phyloP scores from a whole-genome alignment of 352 stramenopile species.

The Pseudoperonospora humuli region DNA sequence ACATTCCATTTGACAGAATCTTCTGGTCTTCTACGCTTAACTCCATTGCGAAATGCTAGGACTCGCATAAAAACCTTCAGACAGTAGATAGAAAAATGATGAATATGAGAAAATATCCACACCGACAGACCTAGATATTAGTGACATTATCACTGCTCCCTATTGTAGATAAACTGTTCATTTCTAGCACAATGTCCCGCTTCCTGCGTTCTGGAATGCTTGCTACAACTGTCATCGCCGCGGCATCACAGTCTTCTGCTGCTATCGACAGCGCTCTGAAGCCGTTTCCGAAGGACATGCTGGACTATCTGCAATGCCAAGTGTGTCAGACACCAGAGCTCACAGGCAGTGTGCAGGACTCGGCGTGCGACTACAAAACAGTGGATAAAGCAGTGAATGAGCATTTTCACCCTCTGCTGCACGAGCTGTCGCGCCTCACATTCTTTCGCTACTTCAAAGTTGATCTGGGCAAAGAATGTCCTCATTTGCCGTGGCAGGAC shows the following conservation, averaged over 20 bases:
- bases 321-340: constrained; percentile 78
- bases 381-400: constrained; percentile 74
- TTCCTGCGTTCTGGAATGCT: constrained; percentile 6
- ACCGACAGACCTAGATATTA: too few relatives aligned
- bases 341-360: constrained; percentile 74
- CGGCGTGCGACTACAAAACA: constrained; percentile 77
- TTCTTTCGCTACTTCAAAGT: constrained; percentile 94
- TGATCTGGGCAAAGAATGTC: constrained; percentile 84
- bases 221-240: background rate
- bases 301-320: constrained; percentile 71
- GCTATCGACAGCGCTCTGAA: constrained; percentile 1
- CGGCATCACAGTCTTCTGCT: constrained; percentile 1
- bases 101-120: too few relatives aligned
- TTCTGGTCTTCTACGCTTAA: too few relatives aligned
- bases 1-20: too few relatives aligned
- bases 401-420: constrained; percentile 76
- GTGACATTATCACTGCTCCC: too few relatives aligned
- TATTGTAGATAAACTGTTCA: too few relatives aligned
- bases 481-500: constrained; percentile 78
- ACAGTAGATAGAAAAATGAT: too few relatives aligned
- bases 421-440: constrained; percentile 66
- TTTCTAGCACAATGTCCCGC: too few relatives aligned
- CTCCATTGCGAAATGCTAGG: too few relatives aligned
- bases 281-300: constrained; percentile 57
- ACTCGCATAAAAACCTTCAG: too few relatives aligned